A percentile compares a stretch with the other conserved stretches of the same genome.
Evolutionary conservation across 768 basidiomycete genomes (phyloP).

Genomic region (Pholiota conissans): DNA sequence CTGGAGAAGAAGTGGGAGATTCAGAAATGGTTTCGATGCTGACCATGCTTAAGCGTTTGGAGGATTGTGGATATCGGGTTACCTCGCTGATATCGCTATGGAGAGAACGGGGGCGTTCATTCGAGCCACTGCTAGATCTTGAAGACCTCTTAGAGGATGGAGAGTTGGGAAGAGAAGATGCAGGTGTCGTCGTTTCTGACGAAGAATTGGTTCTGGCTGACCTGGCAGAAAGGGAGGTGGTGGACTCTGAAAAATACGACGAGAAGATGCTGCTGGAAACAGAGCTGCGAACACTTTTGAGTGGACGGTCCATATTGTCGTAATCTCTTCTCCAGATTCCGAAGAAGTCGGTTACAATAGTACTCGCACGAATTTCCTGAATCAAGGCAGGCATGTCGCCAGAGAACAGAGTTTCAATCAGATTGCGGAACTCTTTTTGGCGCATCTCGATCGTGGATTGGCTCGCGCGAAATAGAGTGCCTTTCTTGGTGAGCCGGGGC

Average conservation of each 20-base stretch:
- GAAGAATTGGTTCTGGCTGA: conserved; percentile 12
- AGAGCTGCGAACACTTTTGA: conserved; percentile 38
- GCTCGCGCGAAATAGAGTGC: conserved; percentile 70
- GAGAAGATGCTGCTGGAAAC: conserved; percentile 57
- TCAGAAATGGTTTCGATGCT: conserved; percentile 15
- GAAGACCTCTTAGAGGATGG: conserved; percentile 12
- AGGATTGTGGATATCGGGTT: conserved; percentile 10
- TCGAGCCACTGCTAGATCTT: not conserved
- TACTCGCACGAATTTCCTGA: conserved; percentile 59
- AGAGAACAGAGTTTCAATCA: conserved; percentile 59
- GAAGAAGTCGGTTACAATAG: conserved; percentile 72
- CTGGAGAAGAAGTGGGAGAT: not conserved
- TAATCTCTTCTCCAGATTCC: conserved; percentile 74
- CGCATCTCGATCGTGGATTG: conserved; percentile 66
- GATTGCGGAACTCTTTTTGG: conserved; percentile 53
- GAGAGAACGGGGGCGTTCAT: conserved; percentile 11
- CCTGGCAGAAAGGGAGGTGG: conserved; percentile 15
- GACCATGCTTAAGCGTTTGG: conserved; percentile 16
- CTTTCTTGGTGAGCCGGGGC: conserved; percentile 70
- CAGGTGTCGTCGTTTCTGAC: not conserved
- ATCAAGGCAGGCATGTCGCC: conserved; percentile 66
- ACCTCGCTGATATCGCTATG: conserved; percentile 17
- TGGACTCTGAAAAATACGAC: conserved; percentile 55
- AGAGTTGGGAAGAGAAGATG: conserved; percentile 21
- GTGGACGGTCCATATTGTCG: conserved; percentile 51